Base-by-base conservation (phyloP, 139 green algal species). In the Zygnema circumcarinatum region DNA sequence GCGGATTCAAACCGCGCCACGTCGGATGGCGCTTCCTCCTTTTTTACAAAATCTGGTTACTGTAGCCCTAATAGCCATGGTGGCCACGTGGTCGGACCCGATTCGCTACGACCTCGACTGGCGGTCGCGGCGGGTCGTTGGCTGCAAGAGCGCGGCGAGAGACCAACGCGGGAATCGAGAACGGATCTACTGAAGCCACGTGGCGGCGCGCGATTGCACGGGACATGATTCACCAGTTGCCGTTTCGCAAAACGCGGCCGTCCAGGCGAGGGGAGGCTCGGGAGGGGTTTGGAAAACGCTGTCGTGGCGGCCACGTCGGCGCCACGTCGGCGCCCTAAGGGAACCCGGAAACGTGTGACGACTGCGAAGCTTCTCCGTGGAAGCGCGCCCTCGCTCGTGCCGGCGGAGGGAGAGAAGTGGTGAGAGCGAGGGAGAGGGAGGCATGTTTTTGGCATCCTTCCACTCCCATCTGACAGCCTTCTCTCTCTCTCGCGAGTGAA, bases 61-160 rank as follows among this genome's bases (percentile, higher is more conserved):
- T n/a, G 56, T 72, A n/a, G 56, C 56, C 29, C 56, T 29, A 72
- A n/a, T 72, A 72, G 56, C 56, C 56, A n/a, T n/a, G 29, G n/a
- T 72, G 29, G n/a, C 56, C 56, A 72, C 56, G n/a, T 72, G 56
- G 29, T n/a, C 29, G n/a, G 56, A n/a, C 56, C 56, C 29, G n/a
- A 72, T 72, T 72, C 29, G n/a, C 29, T 29, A 72, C 56, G 29
- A n/a, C 29, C 56, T 35, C 56, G n/a, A n/a, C 56, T 35, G 29
- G 29, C 29, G 29, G n/a, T 72, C 56, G n/a, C 29, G 56, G n/a
- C 29, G 29, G 56, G 29, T 72, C 56, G 29, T n/a, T 72, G 29
- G 29, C 29, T 29, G n/a, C 56, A n/a, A 35, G 56, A n/a, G 29
- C 29, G n/a, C 56, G 56, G 56, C 29, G 56, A 72, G n/a, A 72